Evolutionary conservation across 2,329 filamentous ascomycete genomes (phyloP).

Genomic region (Fusarium nygamai): DNA sequence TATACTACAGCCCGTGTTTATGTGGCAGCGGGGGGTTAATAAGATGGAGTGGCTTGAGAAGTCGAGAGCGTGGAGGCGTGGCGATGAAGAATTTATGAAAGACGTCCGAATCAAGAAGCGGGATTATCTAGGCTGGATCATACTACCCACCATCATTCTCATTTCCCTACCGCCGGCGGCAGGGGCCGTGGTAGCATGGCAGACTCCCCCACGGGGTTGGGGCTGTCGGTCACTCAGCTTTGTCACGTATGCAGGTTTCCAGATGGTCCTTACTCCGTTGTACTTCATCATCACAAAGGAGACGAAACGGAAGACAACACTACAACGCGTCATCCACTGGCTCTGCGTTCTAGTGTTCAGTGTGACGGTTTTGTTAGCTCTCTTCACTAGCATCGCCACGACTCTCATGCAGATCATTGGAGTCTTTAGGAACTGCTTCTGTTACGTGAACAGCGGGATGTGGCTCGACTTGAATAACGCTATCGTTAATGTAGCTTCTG

Average conservation of each 20-base stretch:
- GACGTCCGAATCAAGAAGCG: not conserved
- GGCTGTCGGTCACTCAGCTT: not conserved
- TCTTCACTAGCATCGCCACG: not conserved
- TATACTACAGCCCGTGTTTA: not conserved
- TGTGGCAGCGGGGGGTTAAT: not conserved
- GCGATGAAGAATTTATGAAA: accelerated
- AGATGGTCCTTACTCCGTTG: not conserved
- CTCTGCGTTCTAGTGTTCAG: not conserved
- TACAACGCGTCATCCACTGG: not conserved
- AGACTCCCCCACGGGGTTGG: not conserved
- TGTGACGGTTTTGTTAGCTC: not conserved
- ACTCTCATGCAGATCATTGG: not conserved
- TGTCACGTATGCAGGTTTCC: not conserved
- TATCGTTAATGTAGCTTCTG: not conserved
- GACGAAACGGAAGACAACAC: not conserved
- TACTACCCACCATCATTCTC: not conserved
- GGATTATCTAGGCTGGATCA: not conserved
- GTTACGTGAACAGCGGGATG: not conserved
- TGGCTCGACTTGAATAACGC: not conserved
- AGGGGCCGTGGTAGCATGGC: not conserved
- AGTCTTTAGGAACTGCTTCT: not conserved
- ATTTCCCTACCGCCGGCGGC: not conserved
- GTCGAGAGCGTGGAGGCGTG: not conserved
- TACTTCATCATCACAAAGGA: not conserved
- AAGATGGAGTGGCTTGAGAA: not conserved